These are phyloP conservation scores for Drechslerella coelobrocha DNA, from an alignment of 2,329 filamentous ascomycete species.

Conservation along the genomic window DNA sequence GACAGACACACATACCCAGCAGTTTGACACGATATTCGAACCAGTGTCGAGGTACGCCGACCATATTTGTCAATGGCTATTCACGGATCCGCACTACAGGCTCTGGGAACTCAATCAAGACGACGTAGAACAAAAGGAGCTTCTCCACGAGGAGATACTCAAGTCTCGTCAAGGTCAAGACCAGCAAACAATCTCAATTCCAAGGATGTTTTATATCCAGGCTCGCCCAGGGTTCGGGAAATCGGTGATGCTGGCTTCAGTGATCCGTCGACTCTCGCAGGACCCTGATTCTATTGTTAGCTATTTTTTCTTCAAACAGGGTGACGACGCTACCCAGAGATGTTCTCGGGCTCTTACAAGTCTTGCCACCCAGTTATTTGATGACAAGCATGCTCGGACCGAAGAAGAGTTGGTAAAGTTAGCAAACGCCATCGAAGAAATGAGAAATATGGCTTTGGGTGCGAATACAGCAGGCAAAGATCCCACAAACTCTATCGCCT, in stretches of 20 bases:
- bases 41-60: conserved; percentile 33
- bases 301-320: conserved; percentile 49
- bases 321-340: conserved; percentile 37
- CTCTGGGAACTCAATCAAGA: conserved; percentile 32
- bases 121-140: conserved; percentile 18
- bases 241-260: conserved; percentile 36
- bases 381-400: conserved; percentile 29
- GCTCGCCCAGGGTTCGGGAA: conserved; percentile 42
- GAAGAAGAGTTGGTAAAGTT: conserved; percentile 32
- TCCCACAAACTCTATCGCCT: neutral
- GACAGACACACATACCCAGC: conserved; percentile 26
- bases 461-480: conserved; percentile 5
- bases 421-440: conserved; percentile 16
- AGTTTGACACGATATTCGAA: conserved; percentile 28
- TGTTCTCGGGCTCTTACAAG: conserved; percentile 24
- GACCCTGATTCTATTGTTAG: conserved; percentile 17
- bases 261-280: conserved; percentile 15
- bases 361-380: conserved; percentile 36
- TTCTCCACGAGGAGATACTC: conserved; percentile 10
- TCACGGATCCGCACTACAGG: conserved; percentile 25
- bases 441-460: neutral
- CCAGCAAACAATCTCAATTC: neutral
- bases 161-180: neutral
- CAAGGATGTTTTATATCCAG: conserved; percentile 40
- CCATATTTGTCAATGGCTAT: conserved; percentile 46